Evolutionary conservation across 2,329 filamentous ascomycete species (phyloP).

Genomic region (Calonectria montana): DNA sequence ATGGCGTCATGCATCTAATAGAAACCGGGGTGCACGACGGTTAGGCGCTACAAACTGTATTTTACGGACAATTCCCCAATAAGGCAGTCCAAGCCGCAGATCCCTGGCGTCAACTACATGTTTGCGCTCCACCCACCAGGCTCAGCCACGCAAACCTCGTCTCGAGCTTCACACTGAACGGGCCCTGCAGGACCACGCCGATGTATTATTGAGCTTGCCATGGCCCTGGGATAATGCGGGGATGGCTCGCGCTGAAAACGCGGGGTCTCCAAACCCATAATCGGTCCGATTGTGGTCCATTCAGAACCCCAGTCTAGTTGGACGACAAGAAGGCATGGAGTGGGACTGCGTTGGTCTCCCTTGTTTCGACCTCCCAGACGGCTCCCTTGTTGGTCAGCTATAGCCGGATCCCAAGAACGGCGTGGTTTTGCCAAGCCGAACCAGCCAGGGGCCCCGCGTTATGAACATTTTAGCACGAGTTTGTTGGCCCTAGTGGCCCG

Average conservation of each 20-base stretch:
- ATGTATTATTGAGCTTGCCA: neutral
- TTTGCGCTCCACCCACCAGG: neutral
- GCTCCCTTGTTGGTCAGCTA: neutral
- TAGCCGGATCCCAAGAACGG: neutral
- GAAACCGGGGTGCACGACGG: neutral
- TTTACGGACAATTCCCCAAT: neutral
- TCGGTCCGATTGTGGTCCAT: slow-evolving; percentile 3
- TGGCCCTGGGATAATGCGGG: neutral
- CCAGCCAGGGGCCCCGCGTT: neutral
- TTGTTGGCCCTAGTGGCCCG: neutral
- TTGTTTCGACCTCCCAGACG: neutral
- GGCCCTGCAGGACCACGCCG: neutral
- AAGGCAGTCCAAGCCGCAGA: neutral
- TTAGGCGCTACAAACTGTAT: neutral
- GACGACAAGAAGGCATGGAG: neutral
- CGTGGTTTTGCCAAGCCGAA: neutral
- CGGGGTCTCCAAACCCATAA: neutral
- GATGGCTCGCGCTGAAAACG: neutral
- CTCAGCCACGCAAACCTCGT: neutral
- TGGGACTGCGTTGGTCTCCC: neutral
- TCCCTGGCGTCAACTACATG: neutral
- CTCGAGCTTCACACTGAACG: neutral
- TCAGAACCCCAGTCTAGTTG: neutral
- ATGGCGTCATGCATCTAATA: neutral
- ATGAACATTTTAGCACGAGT: neutral